Evolutionary conservation across 768 basidiomycete species (phyloP).

Genomic region (Clitopilus passeckerianus): DNA sequence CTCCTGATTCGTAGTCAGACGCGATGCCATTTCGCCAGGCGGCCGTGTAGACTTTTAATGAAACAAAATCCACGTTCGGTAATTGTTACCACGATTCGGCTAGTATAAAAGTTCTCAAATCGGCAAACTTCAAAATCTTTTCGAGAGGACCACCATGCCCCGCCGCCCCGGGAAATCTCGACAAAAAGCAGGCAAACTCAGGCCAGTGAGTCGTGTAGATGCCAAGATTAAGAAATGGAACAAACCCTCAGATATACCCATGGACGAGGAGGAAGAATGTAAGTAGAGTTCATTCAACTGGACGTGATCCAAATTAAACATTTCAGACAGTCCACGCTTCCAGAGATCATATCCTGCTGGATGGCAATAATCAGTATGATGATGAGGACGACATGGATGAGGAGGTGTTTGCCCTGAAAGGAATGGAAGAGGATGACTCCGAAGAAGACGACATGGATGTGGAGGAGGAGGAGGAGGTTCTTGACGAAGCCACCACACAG

Average conservation of each 20-base stretch:
- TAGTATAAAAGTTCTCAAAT: not conserved
- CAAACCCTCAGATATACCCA: slow-evolving; percentile 57
- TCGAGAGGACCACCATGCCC: slow-evolving; percentile 33
- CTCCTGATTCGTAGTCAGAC: slow-evolving; percentile 93
- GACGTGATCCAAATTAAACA: slow-evolving; percentile 2
- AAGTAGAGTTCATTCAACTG: slow-evolving; percentile 20
- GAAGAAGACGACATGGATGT: slow-evolving; percentile 22
- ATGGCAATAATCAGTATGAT: slow-evolving; percentile 46
- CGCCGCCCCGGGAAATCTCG: slow-evolving; percentile 36
- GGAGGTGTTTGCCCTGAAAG: slow-evolving; percentile 75
- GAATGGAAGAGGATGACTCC: slow-evolving; percentile 43
- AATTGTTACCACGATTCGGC: not conserved
- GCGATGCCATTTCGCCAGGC: slow-evolving; percentile 91
- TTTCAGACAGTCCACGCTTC: slow-evolving; percentile 57
- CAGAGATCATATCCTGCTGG: slow-evolving; percentile 73
- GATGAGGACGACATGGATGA: slow-evolving; percentile 58
- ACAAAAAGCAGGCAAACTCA: slow-evolving; percentile 31
- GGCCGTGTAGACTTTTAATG: slow-evolving; percentile 45
- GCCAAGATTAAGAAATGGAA: slow-evolving; percentile 64
- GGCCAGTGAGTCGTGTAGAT: slow-evolving; percentile 45
- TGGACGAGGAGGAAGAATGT: slow-evolving; percentile 83
- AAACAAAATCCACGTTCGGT: not conserved
- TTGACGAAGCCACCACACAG: slow-evolving; percentile 9
- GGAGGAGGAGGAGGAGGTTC: slow-evolving; percentile 20
- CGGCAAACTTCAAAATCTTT: not conserved